Percentiles rank a stretch among this genome's conserved stretches.
Evolutionary conservation across 1,284 basidiomycete species (phyloP).

Genomic region (Heterobasidion occidentale): DNA sequence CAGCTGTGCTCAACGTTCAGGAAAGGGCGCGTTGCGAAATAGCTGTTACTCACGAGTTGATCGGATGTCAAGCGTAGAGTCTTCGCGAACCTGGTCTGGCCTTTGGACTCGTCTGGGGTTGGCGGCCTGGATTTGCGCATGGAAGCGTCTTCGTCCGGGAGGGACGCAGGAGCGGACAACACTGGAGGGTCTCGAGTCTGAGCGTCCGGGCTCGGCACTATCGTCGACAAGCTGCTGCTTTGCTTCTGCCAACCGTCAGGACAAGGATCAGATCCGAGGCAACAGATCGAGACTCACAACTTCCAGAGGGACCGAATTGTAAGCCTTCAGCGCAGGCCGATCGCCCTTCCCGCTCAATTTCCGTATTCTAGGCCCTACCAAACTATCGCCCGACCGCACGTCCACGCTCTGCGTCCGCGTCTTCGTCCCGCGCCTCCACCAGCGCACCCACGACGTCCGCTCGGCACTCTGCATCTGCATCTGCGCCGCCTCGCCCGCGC

Average conservation of each 20-base stretch:
- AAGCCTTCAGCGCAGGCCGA: constrained; percentile 21
- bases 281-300: neutral
- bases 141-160: constrained; percentile 3
- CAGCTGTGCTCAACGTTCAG: neutral
- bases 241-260: neutral
- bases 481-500: constrained; percentile 16
- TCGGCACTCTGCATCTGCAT: constrained; percentile 29
- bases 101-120: constrained; percentile 15
- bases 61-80: constrained; percentile 84
- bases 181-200: neutral
- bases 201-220: neutral
- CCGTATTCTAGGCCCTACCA: neutral
- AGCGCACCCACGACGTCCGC: constrained; percentile 64
- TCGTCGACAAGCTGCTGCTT: neutral
- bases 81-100: constrained; percentile 74
- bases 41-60: constrained; percentile 50
- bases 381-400: constrained; percentile 3
- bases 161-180: neutral
- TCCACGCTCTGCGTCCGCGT: constrained; percentile 16
- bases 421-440: constrained; percentile 61
- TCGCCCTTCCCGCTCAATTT: neutral
- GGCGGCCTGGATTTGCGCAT: constrained; percentile 6
- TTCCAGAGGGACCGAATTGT: constrained; percentile 14
- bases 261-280: neutral
- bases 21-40: neutral